phyloP scores from a whole-genome alignment of 2,329 filamentous ascomycete species.

The Ceratocystiopsis brevicomis region DNA sequence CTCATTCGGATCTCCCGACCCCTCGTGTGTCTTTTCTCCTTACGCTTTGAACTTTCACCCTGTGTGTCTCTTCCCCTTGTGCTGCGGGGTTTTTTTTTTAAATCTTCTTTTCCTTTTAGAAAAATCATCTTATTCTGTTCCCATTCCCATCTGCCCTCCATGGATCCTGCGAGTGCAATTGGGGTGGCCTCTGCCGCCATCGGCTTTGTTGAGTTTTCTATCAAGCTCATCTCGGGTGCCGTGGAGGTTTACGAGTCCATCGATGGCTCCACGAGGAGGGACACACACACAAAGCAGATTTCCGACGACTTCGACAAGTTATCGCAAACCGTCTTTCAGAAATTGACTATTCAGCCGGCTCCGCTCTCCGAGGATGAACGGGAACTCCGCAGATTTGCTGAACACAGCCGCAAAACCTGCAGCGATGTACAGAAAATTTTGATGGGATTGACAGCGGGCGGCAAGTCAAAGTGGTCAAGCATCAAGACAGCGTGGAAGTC shows the following conservation, averaged over 20 bases:
- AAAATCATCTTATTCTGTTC: no score
- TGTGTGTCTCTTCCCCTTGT: no score
- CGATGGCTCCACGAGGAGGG: conserved; percentile 12
- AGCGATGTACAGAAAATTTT: neutral
- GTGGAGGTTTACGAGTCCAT: conserved; percentile 27
- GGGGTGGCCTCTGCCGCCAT: conserved; percentile 25
- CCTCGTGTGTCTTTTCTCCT: no score
- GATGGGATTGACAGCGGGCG: neutral
- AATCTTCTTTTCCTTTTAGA: no score
- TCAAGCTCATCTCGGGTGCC: conserved; percentile 23
- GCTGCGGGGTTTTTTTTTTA: no score
- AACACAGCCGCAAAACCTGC: neutral
- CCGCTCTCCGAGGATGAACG: neutral
- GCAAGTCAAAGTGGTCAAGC: neutral
- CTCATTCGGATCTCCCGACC: no score
- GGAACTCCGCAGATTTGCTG: neutral
- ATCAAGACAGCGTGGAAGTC: neutral
- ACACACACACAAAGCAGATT: neutral
- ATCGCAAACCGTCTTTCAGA: neutral
- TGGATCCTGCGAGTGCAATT: neutral
- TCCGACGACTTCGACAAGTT: neutral
- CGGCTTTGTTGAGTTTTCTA: conserved; percentile 24
- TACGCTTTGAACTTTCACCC: no score
- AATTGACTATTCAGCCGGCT: no score
- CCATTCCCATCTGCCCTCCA: no score